phyloP scores from a whole-genome alignment of 257 asterid genomes.

The Coffea canephora region DNA sequence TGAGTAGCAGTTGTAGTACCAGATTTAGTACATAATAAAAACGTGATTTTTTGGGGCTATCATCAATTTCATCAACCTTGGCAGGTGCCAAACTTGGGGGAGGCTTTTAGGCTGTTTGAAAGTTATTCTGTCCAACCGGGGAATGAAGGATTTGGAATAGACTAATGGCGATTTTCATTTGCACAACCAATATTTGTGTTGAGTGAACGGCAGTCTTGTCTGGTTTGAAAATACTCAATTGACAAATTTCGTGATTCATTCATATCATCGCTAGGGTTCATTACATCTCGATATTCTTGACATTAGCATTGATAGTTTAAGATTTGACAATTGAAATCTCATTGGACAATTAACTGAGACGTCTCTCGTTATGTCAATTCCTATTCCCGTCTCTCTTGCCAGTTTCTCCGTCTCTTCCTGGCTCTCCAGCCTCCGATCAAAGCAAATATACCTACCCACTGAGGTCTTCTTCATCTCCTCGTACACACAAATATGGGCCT shows the following conservation, averaged over 20 bases:
- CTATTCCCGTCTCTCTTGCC: conserved; percentile 49
- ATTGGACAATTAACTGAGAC: conserved; percentile 26
- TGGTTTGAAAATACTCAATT: not conserved
- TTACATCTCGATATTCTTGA: conserved; percentile 47
- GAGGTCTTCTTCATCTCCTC: conserved; percentile 67
- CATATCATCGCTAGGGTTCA: conserved; percentile 5
- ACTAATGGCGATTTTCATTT: not conserved
- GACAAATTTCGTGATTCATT: not conserved
- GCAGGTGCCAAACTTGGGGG: not conserved
- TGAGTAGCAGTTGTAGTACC: too few relatives aligned
- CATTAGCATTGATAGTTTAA: conserved; percentile 49
- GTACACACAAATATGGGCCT: conserved; percentile 63
- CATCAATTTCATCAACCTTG: not conserved
- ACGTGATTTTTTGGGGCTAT: not conserved
- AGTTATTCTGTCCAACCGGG: not conserved
- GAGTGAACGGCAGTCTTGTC: not conserved
- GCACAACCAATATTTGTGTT: not conserved
- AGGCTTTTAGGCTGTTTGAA: not conserved
- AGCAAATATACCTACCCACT: conserved; percentile 69
- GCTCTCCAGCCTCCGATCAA: conserved; percentile 45
- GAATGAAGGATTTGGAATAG: not conserved
- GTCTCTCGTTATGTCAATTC: conserved; percentile 22
- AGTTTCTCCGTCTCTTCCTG: conserved; percentile 51
- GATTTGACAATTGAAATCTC: conserved; percentile 45
- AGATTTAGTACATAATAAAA: too few relatives aligned